Evolutionary conservation across 768 basidiomycete genomes (phyloP).

Genomic region (Botryobasidium botryosum): DNA sequence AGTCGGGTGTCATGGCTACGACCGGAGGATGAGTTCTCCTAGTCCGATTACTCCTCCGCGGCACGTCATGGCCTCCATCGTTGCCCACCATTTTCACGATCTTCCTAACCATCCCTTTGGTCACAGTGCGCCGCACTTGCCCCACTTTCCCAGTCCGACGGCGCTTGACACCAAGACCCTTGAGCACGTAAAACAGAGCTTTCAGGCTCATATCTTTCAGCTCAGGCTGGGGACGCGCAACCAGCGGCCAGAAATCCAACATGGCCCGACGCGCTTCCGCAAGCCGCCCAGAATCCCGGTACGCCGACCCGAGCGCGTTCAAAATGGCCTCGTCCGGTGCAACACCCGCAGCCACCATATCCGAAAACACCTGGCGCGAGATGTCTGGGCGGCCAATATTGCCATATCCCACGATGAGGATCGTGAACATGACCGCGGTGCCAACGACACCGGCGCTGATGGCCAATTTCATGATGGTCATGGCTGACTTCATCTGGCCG

Average conservation of each 20-base stretch:
- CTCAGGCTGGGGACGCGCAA: not conserved
- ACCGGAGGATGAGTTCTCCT: not conserved
- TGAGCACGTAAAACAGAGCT: not conserved
- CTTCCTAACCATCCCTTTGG: not conserved
- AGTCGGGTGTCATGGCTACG: not conserved
- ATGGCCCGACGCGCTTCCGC: not conserved
- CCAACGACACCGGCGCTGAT: not conserved
- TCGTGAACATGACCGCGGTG: conserved; percentile 1
- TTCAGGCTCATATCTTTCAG: not conserved
- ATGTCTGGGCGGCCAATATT: not conserved
- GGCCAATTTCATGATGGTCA: not conserved
- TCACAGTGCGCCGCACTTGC: not conserved
- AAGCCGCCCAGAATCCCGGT: not conserved
- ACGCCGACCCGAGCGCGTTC: conserved; percentile 1
- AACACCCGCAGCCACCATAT: not conserved
- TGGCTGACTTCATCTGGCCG: not conserved
- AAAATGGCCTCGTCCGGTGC: not conserved
- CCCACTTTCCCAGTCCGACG: not conserved
- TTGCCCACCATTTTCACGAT: not conserved
- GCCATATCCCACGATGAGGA: conserved; percentile 1
- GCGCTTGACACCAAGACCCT: not conserved
- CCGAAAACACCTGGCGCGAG: not conserved
- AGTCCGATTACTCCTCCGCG: not conserved
- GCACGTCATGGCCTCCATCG: not conserved
- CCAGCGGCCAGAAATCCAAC: not conserved